phyloP scores from a whole-genome alignment of 345 rosid genomes.

The Acer saccharum region DNA sequence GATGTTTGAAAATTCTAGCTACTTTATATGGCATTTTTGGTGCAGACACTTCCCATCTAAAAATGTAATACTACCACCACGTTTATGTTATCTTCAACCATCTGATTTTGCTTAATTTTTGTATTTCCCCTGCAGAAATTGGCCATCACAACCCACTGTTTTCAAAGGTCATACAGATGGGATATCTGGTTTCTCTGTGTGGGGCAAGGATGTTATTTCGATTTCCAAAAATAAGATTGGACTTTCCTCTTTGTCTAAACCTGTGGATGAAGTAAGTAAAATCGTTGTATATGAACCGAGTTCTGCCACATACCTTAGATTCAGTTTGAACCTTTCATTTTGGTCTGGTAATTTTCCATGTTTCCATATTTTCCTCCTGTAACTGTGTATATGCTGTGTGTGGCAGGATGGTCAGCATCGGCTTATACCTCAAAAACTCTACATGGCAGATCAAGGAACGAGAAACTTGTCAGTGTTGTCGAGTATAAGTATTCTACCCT shows the following conservation, averaged over 20 bases:
- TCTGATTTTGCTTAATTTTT: constrained; percentile 15
- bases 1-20: not conserved
- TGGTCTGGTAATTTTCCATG: not conserved
- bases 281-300: not conserved
- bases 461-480: constrained; percentile 68
- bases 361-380: not conserved
- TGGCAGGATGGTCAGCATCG: constrained; percentile 68
- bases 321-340: not conserved
- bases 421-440: constrained; percentile 69
- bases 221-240: constrained; percentile 86
- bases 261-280: constrained; percentile 57
- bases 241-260: constrained; percentile 64
- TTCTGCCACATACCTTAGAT: not conserved
- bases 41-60: not conserved
- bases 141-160: constrained; percentile 49
- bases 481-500: constrained; percentile 72
- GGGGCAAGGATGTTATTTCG: constrained; percentile 89
- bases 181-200: constrained; percentile 74
- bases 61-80: not conserved
- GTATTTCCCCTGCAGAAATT: constrained; percentile 50
- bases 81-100: not conserved
- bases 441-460: constrained; percentile 53
- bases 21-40: not conserved
- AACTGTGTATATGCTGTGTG: not conserved
- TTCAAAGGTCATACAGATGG: constrained; percentile 77